Evolutionary conservation across 2,329 filamentous ascomycete genomes (phyloP), one percentile per base, ranked within the genome.

Genomic region (Apiospora marii): DNA sequence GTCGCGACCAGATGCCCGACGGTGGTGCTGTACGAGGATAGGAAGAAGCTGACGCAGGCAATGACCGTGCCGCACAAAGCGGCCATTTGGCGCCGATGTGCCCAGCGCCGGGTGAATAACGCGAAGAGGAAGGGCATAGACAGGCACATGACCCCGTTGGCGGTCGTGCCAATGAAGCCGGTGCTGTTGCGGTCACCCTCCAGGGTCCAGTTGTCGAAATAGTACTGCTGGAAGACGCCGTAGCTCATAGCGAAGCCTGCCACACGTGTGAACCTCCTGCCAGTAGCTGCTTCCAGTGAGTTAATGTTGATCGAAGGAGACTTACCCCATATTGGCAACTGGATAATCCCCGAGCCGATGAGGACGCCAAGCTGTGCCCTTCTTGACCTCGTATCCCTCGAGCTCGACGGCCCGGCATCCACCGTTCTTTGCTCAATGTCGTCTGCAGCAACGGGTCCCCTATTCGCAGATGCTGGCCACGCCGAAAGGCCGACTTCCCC

Each of bases 61-160:
- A 71, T 72, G 68, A 70, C 72, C 13, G 71, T 30, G 76, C 87
- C 81, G 70, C 83, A 84, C 43, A 68, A 24, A 3, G 67, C 43
- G 75, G 43, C 67, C 2, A 30, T 22, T n/a, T n/a, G 27, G 24
- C 41, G 41, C 24, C 27, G 43, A 3, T 34, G 67, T 1, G 43
- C 43, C 37, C 43, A 49, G 8, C 30, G 46, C 43, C 30, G n/a
- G 67, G 67, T 49, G 24, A 68, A 46, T 13, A 49, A 8, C 0
- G 67, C 46, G 43, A 68, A 68, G 24, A 49, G 43, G 2, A 68
- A 49, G 0, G 67, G 67, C 67, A 68, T 68, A 3, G 91, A 89
- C 73, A 85, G 81, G 81, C 92, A 92, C 81, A 92, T 85, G 74
- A 88, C 82, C 48, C 87, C 81, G 22, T 90, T 82, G 3, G 88